Conservation (phyloP, 2,329 filamentous ascomycete genomes). For the Chalaropsis ovoidea region DNA sequence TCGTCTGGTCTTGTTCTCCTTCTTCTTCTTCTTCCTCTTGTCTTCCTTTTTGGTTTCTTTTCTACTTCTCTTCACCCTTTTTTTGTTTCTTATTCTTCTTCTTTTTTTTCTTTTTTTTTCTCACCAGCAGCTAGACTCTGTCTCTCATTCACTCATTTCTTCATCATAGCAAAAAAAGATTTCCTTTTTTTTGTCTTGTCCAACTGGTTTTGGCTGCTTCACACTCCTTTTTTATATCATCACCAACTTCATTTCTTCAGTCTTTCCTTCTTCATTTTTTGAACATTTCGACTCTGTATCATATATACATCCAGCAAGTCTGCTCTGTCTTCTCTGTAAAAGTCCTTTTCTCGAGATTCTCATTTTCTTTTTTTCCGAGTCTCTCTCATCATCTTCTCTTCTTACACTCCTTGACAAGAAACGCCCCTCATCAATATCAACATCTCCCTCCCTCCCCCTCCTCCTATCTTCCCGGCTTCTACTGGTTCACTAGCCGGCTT, state of each 20-base stretch:
- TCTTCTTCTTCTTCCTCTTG: not conserved
- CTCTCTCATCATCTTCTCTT: conserved; percentile 11
- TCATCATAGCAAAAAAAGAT: not conserved
- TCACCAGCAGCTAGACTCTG: conserved; percentile 21
- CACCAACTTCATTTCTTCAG: conserved; percentile 6
- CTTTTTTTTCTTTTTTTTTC: conserved; percentile 36
- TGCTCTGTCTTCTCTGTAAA: conserved; percentile 5
- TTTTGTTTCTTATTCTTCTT: conserved; percentile 33
- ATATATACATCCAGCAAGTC: not conserved
- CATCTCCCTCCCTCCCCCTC: not conserved
- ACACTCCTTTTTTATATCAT: conserved; percentile 21
- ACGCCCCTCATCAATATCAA: not conserved
- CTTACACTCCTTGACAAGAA: conserved; percentile 10
- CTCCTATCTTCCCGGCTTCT: not conserved
- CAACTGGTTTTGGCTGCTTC: conserved; percentile 28
- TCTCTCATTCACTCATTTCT: conserved; percentile 25
- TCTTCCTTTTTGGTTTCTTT: conserved; percentile 3
- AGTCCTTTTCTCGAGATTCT: conserved; percentile 10
- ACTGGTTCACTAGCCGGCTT: conserved; percentile 9
- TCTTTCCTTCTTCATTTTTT: conserved; percentile 5
- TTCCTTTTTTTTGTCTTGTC: conserved; percentile 24
- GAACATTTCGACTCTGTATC: not conserved
- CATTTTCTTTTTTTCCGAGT: not conserved
- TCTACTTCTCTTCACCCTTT: conserved; percentile 17
- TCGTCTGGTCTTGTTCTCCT: conserved; percentile 10